Conservation (phyloP, 257 asterid genomes). For the Solanum pennellii region DNA sequence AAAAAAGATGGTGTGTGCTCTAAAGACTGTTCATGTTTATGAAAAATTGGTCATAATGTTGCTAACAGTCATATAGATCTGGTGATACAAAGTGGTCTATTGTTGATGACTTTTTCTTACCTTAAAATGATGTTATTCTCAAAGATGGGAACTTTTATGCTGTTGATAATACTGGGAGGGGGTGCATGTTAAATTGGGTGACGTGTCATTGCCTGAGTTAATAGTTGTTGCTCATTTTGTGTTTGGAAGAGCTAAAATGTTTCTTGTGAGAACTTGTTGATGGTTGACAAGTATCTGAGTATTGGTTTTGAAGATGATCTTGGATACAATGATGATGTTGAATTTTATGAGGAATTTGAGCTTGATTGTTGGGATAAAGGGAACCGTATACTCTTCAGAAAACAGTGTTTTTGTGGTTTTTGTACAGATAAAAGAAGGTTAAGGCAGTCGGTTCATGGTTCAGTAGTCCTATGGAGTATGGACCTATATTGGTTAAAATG, state of each 20-base stretch:
- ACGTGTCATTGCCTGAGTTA: conserved; percentile 12
- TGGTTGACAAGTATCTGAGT: conserved; percentile 57
- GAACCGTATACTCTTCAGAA: conserved; percentile 54
- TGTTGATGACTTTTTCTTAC: conserved; percentile 44
- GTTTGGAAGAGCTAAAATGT: conserved; percentile 26
- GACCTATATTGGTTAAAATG: background rate
- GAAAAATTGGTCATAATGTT: conserved; percentile 43
- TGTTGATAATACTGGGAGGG: conserved; percentile 47
- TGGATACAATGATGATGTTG: background rate
- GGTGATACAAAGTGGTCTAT: conserved; percentile 59
- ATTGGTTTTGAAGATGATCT: background rate
- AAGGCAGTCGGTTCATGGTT: background rate
- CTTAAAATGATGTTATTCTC: conserved; percentile 46
- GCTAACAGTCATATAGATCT: conserved; percentile 20
- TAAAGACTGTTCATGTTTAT: conserved; percentile 45
- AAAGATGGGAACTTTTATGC: conserved; percentile 42
- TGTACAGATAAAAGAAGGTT: background rate
- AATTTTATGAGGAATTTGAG: conserved; percentile 7
- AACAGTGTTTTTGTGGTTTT: conserved; percentile 16
- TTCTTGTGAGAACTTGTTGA: conserved; percentile 43
- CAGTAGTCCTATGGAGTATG: background rate
- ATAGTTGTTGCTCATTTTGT: background rate
- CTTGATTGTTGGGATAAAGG: conserved; percentile 26
- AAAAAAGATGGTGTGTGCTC: conserved; percentile 23
- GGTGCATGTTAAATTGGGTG: conserved; percentile 30